Evolutionary conservation across 2,329 filamentous ascomycete genomes (phyloP).

Genomic region (Rhytidhysteron rufulum): DNA sequence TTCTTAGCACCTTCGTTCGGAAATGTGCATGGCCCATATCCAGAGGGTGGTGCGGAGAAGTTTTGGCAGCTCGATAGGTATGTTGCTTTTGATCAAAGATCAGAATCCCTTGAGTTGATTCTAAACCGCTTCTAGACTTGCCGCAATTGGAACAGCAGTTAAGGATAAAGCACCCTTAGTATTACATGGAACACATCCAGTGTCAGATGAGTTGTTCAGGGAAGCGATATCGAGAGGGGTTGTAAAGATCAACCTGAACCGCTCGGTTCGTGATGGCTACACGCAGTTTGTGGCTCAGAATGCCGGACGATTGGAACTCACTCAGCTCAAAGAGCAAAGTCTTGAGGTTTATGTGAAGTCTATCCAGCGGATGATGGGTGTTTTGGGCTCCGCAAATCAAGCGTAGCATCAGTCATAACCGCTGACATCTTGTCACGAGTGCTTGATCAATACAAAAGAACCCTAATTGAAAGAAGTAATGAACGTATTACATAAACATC

Average conservation of each 20-base stretch:
- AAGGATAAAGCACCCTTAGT: constrained; percentile 46
- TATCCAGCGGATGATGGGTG: constrained; percentile 6
- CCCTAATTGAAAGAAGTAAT: too few relatives aligned
- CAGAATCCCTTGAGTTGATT: neutral
- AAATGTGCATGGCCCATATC: constrained; percentile 12
- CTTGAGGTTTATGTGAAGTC: constrained; percentile 31
- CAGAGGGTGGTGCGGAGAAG: constrained; percentile 7
- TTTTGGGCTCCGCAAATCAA: constrained; percentile 7
- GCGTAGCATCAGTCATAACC: too few relatives aligned
- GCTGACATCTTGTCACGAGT: too few relatives aligned
- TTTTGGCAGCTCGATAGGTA: constrained; percentile 33
- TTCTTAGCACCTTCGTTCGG: constrained; percentile 6
- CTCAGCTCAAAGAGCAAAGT: constrained; percentile 47
- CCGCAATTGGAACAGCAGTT: constrained; percentile 39
- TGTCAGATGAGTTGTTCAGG: constrained; percentile 48
- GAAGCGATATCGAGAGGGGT: constrained; percentile 50
- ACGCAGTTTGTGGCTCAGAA: constrained; percentile 41
- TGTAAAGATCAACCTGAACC: constrained; percentile 54
- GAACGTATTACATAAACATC: too few relatives aligned
- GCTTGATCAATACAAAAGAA: too few relatives aligned
- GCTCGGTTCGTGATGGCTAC: constrained; percentile 49
- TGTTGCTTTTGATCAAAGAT: neutral
- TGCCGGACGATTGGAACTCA: constrained; percentile 46
- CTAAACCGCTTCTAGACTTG: neutral
- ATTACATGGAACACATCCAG: constrained; percentile 55